Percentiles rank a stretch among this genome's conserved stretches.
Conservation (phyloP, 345 rosid genomes). For the Eucalyptus marginata region DNA sequence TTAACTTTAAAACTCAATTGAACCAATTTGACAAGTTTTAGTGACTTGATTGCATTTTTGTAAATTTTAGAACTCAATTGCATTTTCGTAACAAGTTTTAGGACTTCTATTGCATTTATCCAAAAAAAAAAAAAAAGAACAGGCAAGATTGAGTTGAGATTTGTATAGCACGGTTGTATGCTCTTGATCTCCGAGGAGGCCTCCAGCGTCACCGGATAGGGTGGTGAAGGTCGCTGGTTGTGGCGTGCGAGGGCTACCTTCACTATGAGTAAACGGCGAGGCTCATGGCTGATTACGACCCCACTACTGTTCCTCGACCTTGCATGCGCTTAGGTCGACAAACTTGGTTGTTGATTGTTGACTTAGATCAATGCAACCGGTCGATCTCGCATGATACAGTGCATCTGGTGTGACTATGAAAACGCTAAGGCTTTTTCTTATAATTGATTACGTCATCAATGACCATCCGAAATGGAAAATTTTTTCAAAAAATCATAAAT, state of each 20-base stretch:
- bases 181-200: background rate
- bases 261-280: background rate
- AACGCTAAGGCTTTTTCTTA: background rate
- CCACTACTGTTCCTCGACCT: background rate
- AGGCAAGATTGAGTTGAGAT: background rate
- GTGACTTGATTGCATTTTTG: too few relatives aligned
- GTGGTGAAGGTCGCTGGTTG: background rate
- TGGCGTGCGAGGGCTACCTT: background rate
- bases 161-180: background rate
- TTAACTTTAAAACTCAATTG: too few relatives aligned
- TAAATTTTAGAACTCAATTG: too few relatives aligned
- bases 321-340: background rate
- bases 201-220: background rate
- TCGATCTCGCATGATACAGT: fast-evolving
- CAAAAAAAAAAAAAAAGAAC: too few relatives aligned
- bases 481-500: too few relatives aligned
- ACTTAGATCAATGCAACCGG: background rate
- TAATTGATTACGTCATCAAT: too few relatives aligned
- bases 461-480: too few relatives aligned
- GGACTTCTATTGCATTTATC: too few relatives aligned
- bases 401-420: background rate
- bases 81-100: too few relatives aligned
- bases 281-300: background rate
- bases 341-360: too few relatives aligned
- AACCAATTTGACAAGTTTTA: too few relatives aligned